phyloP scores from a whole-genome alignment of 2,329 filamentous ascomycete species.

The Colletotrichum limetticola region DNA sequence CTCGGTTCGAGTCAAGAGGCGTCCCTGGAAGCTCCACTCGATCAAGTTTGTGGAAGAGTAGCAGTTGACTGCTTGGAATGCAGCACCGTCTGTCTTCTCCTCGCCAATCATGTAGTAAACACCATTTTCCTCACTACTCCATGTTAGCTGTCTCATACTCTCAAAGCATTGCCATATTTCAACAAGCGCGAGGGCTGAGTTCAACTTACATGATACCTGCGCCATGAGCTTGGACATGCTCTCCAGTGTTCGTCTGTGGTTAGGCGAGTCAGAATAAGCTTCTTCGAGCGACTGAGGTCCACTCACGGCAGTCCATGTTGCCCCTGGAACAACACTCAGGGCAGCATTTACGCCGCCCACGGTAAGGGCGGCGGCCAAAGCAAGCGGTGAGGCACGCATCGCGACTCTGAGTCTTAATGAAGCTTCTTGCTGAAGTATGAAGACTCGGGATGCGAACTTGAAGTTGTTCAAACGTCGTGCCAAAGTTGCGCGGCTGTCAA shows the following conservation, averaged over 20 bases:
- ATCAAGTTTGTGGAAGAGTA: constrained; percentile 72
- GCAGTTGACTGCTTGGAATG: constrained; percentile 75
- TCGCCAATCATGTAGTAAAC: constrained; percentile 77
- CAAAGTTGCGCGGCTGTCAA: not conserved
- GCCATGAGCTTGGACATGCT: constrained; percentile 74
- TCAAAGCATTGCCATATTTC: not conserved
- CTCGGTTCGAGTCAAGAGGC: constrained; percentile 63
- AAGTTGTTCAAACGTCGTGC: not conserved
- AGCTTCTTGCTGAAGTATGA: too few species aligned
- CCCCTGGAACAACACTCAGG: constrained; percentile 54
- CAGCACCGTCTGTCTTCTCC: constrained; percentile 71
- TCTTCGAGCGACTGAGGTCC: not conserved
- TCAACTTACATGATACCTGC: constrained; percentile 63
- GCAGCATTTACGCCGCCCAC: constrained; percentile 26
- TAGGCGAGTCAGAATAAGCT: not conserved
- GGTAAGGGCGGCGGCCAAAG: constrained; percentile 7
- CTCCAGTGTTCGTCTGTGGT: constrained; percentile 53
- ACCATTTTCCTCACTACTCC: constrained; percentile 53
- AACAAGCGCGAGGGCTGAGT: not conserved
- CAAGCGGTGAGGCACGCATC: constrained; percentile 11
- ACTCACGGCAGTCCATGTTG: constrained; percentile 57
- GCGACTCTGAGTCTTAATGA: not conserved
- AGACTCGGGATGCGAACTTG: not conserved
- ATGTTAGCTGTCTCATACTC: not conserved
- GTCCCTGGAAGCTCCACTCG: constrained; percentile 71